A percentile compares a stretch with the other conserved stretches of the same genome.
Evolutionary conservation across 1,284 basidiomycete species (phyloP).

Genomic region (Moesziomyces parantarcticus): DNA sequence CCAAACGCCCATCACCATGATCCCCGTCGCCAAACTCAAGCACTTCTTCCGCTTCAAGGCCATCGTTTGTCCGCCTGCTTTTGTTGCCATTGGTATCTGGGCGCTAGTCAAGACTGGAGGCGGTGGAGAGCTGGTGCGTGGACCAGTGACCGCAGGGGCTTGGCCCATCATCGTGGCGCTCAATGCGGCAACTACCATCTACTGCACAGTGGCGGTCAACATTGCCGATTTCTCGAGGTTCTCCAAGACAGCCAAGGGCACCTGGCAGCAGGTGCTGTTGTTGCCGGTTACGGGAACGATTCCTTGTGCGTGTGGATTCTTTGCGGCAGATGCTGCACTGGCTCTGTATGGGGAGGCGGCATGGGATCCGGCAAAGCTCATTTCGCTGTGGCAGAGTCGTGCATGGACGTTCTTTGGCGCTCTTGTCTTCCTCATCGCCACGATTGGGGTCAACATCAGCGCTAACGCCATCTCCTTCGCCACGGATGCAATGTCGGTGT

Average conservation of each 20-base stretch:
- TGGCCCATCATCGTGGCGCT: constrained; percentile 24
- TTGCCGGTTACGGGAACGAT: constrained; percentile 29
- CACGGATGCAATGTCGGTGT: constrained; percentile 25
- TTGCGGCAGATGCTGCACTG: constrained; percentile 23
- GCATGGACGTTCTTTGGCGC: constrained; percentile 25
- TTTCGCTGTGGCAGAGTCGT: constrained; percentile 13
- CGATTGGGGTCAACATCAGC: constrained; percentile 23
- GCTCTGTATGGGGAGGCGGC: constrained; percentile 23
- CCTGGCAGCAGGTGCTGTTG: constrained; percentile 30
- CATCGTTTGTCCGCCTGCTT: constrained; percentile 25
- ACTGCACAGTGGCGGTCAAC: constrained; percentile 32
- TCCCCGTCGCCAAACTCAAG: constrained; percentile 22
- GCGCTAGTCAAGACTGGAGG: constrained; percentile 11
- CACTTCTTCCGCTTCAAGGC: constrained; percentile 30
- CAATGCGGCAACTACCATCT: constrained; percentile 29
- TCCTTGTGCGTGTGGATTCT: constrained; percentile 29
- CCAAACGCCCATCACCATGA: constrained; percentile 33
- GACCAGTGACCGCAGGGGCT: constrained; percentile 24
- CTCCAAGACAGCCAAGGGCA: constrained; percentile 16
- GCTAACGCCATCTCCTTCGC: constrained; percentile 34
- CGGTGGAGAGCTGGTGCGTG: constrained; percentile 16
- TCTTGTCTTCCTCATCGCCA: constrained; percentile 29
- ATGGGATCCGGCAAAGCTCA: constrained; percentile 27
- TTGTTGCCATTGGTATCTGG: constrained; percentile 32
- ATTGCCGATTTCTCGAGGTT: constrained; percentile 31